phyloP scores from a whole-genome alignment of 2,329 filamentous ascomycete genomes.

The Hypoxylon sp. region DNA sequence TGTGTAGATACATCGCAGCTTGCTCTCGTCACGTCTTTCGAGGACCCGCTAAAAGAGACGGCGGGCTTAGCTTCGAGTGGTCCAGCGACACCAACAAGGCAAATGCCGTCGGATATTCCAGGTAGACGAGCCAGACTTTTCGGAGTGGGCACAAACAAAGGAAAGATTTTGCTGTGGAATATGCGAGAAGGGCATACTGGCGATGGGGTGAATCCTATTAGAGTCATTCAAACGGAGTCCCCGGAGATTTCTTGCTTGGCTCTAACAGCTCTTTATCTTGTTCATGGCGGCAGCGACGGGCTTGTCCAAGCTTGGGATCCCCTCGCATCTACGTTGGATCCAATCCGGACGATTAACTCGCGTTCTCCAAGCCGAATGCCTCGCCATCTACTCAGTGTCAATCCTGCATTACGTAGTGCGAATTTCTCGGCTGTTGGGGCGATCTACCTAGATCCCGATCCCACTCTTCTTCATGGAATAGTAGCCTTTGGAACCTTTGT shows the following conservation, averaged over 20 bases:
- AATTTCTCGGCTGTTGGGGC: slow-evolving; percentile 86
- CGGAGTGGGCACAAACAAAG: slow-evolving; percentile 82
- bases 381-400: slow-evolving; percentile 71
- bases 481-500: slow-evolving; percentile 88
- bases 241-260: slow-evolving; percentile 87
- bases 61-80: slow-evolving; percentile 58
- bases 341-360: slow-evolving; percentile 88
- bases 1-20: slow-evolving; percentile 81
- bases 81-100: slow-evolving; percentile 60
- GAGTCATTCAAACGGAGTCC: slow-evolving; percentile 89
- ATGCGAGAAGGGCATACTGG: slow-evolving; percentile 73
- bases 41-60: slow-evolving; percentile 81
- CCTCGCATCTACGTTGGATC: slow-evolving; percentile 81
- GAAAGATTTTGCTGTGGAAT: slow-evolving; percentile 87
- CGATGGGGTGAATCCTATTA: slow-evolving; percentile 76
- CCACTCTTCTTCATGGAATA: slow-evolving; percentile 85
- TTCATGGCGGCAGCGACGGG: slow-evolving; percentile 94
- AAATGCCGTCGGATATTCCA: slow-evolving; percentile 73
- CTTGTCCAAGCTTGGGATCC: slow-evolving; percentile 97
- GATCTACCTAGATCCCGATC: slow-evolving; percentile 87
- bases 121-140: slow-evolving; percentile 86
- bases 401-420: slow-evolving; percentile 72
- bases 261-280: slow-evolving; percentile 85
- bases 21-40: slow-evolving; percentile 76
- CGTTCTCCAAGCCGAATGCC: slow-evolving; percentile 85